phyloP scores from a whole-genome alignment of 768 basidiomycete species.

The Termitomyces sp. region DNA sequence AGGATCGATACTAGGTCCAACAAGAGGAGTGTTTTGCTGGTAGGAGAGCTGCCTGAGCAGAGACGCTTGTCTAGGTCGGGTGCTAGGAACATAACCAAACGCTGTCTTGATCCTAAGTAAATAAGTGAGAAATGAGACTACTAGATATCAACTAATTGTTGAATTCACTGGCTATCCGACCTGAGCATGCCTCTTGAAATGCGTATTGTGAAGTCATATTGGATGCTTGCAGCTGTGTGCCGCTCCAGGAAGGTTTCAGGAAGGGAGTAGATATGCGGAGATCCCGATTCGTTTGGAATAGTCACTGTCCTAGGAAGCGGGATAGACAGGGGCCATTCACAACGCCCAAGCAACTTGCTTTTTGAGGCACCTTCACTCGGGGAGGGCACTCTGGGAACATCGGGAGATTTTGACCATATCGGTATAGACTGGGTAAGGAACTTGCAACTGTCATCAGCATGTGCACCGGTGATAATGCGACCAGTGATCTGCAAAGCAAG shows the following conservation, averaged over 20 bases:
- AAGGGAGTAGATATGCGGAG: conserved; percentile 34
- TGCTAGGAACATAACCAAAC: conserved; percentile 48
- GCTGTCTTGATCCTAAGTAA: conserved; percentile 45
- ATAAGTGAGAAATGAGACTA: not conserved
- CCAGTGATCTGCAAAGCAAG: conserved; percentile 38
- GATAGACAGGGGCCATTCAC: conserved; percentile 46
- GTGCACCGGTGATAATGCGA: conserved; percentile 46
- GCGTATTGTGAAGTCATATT: conserved; percentile 45
- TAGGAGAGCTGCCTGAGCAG: conserved; percentile 48
- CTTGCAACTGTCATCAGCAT: conserved; percentile 35
- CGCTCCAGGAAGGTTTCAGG: conserved; percentile 55
- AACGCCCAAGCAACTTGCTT: conserved; percentile 43
- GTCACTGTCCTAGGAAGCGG: conserved; percentile 39
- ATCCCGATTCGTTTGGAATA: conserved; percentile 32
- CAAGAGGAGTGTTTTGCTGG: conserved; percentile 38
- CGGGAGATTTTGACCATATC: conserved; percentile 45
- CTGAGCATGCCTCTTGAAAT: conserved; percentile 47
- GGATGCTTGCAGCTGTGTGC: conserved; percentile 42
- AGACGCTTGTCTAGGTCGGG: conserved; percentile 42
- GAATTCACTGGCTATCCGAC: conserved; percentile 40
- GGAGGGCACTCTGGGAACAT: conserved; percentile 36
- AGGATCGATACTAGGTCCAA: conserved; percentile 44
- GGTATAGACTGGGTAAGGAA: conserved; percentile 41
- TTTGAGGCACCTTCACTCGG: conserved; percentile 34
- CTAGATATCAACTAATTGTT: not conserved